Percentiles rank a stretch among this genome's conserved stretches.
Conservation (phyloP, 1,139 yeast species). For the Yamadazyma triangularis region DNA sequence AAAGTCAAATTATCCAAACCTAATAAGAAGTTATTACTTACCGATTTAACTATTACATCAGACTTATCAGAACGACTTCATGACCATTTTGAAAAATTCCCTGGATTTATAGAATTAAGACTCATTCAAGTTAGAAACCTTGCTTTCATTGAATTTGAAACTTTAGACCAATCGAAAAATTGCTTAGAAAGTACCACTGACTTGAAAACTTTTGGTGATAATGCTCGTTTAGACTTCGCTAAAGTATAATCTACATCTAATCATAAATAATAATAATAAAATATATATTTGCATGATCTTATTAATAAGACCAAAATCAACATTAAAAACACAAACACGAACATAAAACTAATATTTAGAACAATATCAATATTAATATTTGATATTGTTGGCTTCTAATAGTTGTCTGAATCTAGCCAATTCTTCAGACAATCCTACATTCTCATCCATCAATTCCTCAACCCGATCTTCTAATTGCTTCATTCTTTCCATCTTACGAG, state of each 20-base stretch:
- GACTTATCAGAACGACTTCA: constrained; percentile 7
- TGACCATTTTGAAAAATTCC: constrained; percentile 40
- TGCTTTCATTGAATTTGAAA: constrained; percentile 77
- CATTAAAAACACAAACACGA: not conserved
- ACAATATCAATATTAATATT: constrained; percentile 10
- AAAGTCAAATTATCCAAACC: constrained; percentile 37
- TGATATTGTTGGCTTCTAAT: constrained; percentile 26
- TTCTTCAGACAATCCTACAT: constrained; percentile 54
- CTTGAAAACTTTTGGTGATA: not conserved
- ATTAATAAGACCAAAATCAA: no score
- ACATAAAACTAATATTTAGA: no score
- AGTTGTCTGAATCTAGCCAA: constrained; percentile 51
- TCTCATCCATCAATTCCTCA: constrained; percentile 54
- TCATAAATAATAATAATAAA: no score
- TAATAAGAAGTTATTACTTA: constrained; percentile 64
- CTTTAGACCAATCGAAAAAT: constrained; percentile 30
- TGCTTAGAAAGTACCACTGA: constrained; percentile 15
- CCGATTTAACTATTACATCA: not conserved
- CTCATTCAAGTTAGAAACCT: constrained; percentile 63
- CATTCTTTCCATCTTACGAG: constrained; percentile 89
- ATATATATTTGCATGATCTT: no score
- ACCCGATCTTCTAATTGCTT: constrained; percentile 75
- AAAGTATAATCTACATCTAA: no score
- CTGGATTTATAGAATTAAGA: constrained; percentile 64
- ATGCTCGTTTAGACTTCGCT: not conserved